Percentiles rank a stretch among this genome's conserved stretches.
These are phyloP conservation scores for Aotearoamyces nothofagi DNA, from an alignment of 2,329 filamentous ascomycete genomes.

Conservation along the genomic window DNA sequence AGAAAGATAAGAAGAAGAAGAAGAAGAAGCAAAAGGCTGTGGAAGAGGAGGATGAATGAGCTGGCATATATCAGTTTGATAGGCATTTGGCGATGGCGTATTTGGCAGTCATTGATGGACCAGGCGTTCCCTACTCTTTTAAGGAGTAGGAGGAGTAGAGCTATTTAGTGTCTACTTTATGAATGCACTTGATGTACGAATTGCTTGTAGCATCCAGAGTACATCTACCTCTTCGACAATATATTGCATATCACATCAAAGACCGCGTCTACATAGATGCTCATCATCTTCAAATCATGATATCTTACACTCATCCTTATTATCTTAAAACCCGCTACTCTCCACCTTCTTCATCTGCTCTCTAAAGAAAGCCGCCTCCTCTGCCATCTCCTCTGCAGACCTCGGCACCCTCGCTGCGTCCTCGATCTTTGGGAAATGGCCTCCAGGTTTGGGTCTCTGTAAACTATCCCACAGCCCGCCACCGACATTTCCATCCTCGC, in stretches of 20 bases:
- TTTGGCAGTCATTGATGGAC: no score
- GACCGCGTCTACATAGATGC: no score
- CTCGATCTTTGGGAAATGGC: slow-evolving; percentile 54
- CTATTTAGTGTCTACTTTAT: no score
- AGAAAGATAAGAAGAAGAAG: slow-evolving; percentile 7
- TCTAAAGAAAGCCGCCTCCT: slow-evolving; percentile 44
- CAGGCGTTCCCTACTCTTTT: no score
- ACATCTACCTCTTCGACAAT: no score
- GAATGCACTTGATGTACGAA: no score
- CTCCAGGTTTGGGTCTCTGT: slow-evolving; percentile 31
- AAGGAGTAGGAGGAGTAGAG: no score
- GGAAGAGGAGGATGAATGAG: slow-evolving; percentile 5
- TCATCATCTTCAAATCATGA: no score
- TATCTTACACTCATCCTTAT: no score
- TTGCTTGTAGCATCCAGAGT: no score
- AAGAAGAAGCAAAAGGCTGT: slow-evolving; percentile 12
- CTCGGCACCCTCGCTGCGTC: slow-evolving; percentile 54
- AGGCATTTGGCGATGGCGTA: slow-evolving; percentile 7
- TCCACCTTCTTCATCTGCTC: slow-evolving; percentile 13
- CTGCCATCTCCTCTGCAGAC: slow-evolving; percentile 59
- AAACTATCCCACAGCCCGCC: slow-evolving; percentile 45
- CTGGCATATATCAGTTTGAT: slow-evolving; percentile 1
- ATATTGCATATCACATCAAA: no score
- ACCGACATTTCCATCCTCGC: slow-evolving; percentile 72
- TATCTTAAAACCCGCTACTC: no score